Base-by-base conservation (phyloP, 768 basidiomycete genomes). In the Hygrocybe punicea region DNA sequence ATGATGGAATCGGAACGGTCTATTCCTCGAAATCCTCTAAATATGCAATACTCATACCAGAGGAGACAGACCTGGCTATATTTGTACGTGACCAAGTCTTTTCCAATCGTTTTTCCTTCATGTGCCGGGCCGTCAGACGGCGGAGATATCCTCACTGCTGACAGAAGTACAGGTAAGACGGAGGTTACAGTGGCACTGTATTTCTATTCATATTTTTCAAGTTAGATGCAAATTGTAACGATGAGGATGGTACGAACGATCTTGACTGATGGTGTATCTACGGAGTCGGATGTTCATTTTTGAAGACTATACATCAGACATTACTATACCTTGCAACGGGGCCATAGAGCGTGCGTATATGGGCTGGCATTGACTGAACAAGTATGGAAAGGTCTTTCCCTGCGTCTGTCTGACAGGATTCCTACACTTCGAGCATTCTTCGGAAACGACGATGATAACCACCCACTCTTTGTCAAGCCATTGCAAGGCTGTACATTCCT, bases 321-420 rank as follows among this genome's bases (percentile, higher is more conserved):
- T 29, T 46, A 44, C 50, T 36, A 29, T 40, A 84, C 88, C 88
- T 81, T 95, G 93, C 56, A 92, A 65, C 2, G 93, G 94, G 1
- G 83, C 80, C 40, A 96, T 71, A 3, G 86, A 80, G 25, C 94
- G 84, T 2, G 89, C 89, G 66, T 95, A 87, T 62, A 94, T 96
- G 3, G 95, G 91, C 62, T 97, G 93, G 65, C 89, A 91, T 65
- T 97, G 95, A 58, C 91, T 93, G 76, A 94, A 98, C 14, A 98
- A 71, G 72, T 89, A 97, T 0, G 91, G 87, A 67, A 89, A 88
- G 17, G 76, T 74, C 62, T 92, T 92, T 7, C 92, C 92, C 58
- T 91, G 89, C 0, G 93, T 97, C 72, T 93, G 86, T 57, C 90
- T 91, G 51, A 51, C 9, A 25, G 48, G 24, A 25, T 33, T 34